Evolutionary conservation across 1,139 yeast species (phyloP).

Genomic region (Kluyveromyces sp.): DNA sequence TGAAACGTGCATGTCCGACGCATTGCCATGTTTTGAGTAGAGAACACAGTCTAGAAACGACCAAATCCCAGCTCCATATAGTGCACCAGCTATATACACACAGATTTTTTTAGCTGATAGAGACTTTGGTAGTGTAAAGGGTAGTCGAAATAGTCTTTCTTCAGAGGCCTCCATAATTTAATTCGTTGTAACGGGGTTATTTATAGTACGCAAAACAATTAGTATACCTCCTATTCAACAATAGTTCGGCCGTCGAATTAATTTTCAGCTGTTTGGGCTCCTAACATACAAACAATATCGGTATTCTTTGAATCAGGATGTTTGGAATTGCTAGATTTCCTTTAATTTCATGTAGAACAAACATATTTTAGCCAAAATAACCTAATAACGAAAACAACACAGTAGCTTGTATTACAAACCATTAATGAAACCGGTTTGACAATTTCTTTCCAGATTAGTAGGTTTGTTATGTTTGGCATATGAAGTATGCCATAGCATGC

Average conservation of each 20-base stretch:
- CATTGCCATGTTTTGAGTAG: slow-evolving; percentile 77
- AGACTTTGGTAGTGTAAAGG: slow-evolving; percentile 57
- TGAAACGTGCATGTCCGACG: slow-evolving; percentile 77
- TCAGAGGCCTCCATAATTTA: slow-evolving; percentile 22
- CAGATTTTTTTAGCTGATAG: slow-evolving; percentile 67
- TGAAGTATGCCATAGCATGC: too few relatives aligned
- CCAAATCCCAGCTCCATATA: slow-evolving; percentile 86
- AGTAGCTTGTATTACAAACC: too few relatives aligned
- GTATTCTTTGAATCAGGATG: neutral
- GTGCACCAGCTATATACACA: slow-evolving; percentile 31
- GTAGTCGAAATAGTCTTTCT: slow-evolving; percentile 43
- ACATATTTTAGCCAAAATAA: too few relatives aligned
- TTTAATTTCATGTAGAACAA: neutral
- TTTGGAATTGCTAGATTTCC: neutral
- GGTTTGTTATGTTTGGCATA: too few relatives aligned
- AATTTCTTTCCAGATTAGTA: too few relatives aligned
- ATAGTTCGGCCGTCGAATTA: too few relatives aligned
- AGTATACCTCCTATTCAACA: too few relatives aligned
- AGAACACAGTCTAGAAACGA: slow-evolving; percentile 81
- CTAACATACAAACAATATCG: too few relatives aligned
- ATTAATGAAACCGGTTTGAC: too few relatives aligned
- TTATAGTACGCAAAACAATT: neutral
- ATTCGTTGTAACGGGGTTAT: slow-evolving; percentile 1
- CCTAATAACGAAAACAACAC: too few relatives aligned
- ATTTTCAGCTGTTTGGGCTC: too few relatives aligned